Percentiles rank a stretch among this genome's conserved stretches.
phyloP scores from a whole-genome alignment of 805 yeast species.

The Hanseniaspora mollemarum region DNA sequence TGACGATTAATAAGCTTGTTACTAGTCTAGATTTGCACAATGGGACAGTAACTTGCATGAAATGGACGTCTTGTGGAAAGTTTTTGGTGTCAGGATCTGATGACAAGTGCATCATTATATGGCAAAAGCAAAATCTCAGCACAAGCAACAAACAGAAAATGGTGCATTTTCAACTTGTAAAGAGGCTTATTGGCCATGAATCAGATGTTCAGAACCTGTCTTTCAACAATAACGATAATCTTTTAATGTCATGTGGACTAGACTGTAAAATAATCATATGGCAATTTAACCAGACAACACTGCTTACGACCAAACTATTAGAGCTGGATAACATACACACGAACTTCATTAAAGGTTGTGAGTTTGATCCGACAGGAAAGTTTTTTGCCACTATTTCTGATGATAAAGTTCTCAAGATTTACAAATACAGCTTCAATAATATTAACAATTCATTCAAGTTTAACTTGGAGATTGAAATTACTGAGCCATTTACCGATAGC shows the following conservation, averaged over 20 bases:
- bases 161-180: slow-evolving; percentile 55
- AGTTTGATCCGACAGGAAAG: slow-evolving; percentile 96
- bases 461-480: slow-evolving; percentile 70
- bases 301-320: slow-evolving; percentile 63
- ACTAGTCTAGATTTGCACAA: slow-evolving; percentile 91
- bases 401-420: slow-evolving; percentile 80
- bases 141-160: background rate
- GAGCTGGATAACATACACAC: slow-evolving; percentile 78
- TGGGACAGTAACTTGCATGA: slow-evolving; percentile 89
- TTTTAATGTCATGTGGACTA: slow-evolving; percentile 85
- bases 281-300: slow-evolving; percentile 62
- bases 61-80: slow-evolving; percentile 85
- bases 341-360: slow-evolving; percentile 90
- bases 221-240: slow-evolving; percentile 91
- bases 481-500: slow-evolving; percentile 64
- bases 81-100: slow-evolving; percentile 92
- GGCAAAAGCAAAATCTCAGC: slow-evolving; percentile 50
- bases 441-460: slow-evolving; percentile 58
- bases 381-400: slow-evolving; percentile 95
- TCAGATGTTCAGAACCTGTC: slow-evolving; percentile 96
- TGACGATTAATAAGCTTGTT: slow-evolving; percentile 38
- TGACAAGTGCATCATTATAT: slow-evolving; percentile 77
- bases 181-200: slow-evolving; percentile 89
- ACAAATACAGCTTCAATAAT: slow-evolving; percentile 61
- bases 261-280: slow-evolving; percentile 88